Base-by-base conservation (phyloP, 1,284 basidiomycete genomes). In the Phylloboletellus chloephorus region DNA sequence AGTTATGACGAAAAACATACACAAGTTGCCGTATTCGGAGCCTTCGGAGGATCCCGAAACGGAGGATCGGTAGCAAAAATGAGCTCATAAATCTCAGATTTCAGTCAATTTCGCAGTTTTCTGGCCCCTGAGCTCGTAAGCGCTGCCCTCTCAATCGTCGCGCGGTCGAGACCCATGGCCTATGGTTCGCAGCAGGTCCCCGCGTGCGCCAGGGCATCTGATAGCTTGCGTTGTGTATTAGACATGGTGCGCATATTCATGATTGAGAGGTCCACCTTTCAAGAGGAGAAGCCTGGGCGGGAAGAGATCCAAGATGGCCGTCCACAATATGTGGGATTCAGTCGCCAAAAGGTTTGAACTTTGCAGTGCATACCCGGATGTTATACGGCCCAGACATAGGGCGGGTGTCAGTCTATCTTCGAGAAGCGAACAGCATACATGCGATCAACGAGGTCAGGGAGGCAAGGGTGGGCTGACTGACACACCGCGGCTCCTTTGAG, bases 31-130 rank as follows among this genome's bases (percentile, higher is more conserved):
- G 15, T 13, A n/a, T 8, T 43, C 42, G 59, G 57, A 43, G 35
- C 35, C 42, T 38, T 43, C 58, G 52, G 56, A 39, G 47, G 38
- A 50, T 48, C 53, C 58, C 55, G 61, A 44, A 39, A 41, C 24
- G 55, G 44, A 30, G 37, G 39, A 49, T 44, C 38, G 44, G 37
- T 44, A 39, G 47, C 17, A 37, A 31, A 55, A 47, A 60, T 47
- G 50, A 46, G 43, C 35, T 41, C 24, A 52, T 54, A 46, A 62
- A 57, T 57, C 56, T 57, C 29, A 57, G 56, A 57, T 57, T 60
- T 32, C 26, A 39, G 16, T 34, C 50, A 38, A 49, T 41, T 53
- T 56, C 43, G 46, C 39, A 26, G 31, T 33, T 20, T 39, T 34
- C 41, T 44, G 41, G 43, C 57, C 55, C 49, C 53, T 54, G 56